Percentiles rank a stretch among this genome's conserved stretches.
Evolutionary conservation across 257 asterid genomes (phyloP).

Genomic region (Primulina eburnea): DNA sequence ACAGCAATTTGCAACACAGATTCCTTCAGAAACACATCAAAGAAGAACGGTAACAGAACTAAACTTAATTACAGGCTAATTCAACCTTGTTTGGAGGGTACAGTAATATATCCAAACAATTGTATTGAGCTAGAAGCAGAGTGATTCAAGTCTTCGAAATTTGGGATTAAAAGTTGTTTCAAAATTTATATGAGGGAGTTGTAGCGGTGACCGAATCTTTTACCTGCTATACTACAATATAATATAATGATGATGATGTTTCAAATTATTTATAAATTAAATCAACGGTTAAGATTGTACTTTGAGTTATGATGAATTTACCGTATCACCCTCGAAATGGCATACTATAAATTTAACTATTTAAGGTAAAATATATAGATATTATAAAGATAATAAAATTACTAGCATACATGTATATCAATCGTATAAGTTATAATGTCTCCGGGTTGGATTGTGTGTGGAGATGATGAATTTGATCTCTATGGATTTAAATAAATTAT

Average conservation of each 20-base stretch:
- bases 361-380: too few relatives aligned
- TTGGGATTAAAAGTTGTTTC: neutral
- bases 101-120: too few relatives aligned
- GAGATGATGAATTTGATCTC: too few relatives aligned
- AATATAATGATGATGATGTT: neutral
- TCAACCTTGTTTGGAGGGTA: neutral
- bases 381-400: too few relatives aligned
- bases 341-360: too few relatives aligned
- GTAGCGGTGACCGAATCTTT: neutral
- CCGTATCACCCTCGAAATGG: neutral
- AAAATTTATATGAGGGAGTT: neutral
- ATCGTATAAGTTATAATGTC: too few relatives aligned
- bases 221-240: neutral
- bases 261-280: neutral
- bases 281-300: neutral
- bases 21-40: neutral
- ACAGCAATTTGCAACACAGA: neutral
- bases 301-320: too few relatives aligned
- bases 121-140: neutral
- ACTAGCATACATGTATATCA: too few relatives aligned
- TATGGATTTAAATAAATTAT: too few relatives aligned
- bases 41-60: too few relatives aligned
- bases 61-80: neutral
- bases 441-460: too few relatives aligned
- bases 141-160: too few relatives aligned